phyloP scores from a whole-genome alignment of 2,329 filamentous ascomycete species.

The Colletotrichum chlorophyti region DNA sequence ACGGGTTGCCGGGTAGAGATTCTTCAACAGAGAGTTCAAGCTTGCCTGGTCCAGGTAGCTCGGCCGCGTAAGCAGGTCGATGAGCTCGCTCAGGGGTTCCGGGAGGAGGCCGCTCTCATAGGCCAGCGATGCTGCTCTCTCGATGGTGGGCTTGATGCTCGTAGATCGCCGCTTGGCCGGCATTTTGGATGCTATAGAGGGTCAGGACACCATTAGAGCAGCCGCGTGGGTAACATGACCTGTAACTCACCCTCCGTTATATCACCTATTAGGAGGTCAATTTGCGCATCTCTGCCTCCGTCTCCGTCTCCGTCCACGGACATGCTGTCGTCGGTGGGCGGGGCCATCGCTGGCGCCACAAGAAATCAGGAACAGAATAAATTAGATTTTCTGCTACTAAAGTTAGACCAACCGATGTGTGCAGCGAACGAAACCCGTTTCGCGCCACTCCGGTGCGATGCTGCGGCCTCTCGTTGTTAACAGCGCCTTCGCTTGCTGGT shows the following conservation, averaged over 20 bases:
- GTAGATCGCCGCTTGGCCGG: constrained; percentile 71
- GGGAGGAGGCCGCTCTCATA: constrained; percentile 73
- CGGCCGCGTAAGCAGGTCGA: constrained; percentile 71
- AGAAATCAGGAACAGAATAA: too few relatives aligned
- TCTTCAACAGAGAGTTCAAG: constrained; percentile 71
- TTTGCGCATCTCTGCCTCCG: too few relatives aligned
- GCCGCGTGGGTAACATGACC: too few relatives aligned
- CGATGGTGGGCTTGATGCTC: constrained; percentile 68
- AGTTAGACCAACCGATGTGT: too few relatives aligned
- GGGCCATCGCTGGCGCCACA: constrained; percentile 1
- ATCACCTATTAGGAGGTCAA: constrained; percentile 44
- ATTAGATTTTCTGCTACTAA: neutral
- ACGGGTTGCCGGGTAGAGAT: constrained; percentile 74
- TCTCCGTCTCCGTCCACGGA: constrained; percentile 38
- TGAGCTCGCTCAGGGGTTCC: constrained; percentile 64
- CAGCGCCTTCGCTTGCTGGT: too few relatives aligned
- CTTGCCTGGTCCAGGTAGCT: constrained; percentile 80
- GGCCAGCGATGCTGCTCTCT: constrained; percentile 66
- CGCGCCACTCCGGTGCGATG: neutral
- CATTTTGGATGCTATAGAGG: constrained; percentile 59
- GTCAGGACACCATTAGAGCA: too few relatives aligned
- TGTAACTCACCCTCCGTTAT: constrained; percentile 37
- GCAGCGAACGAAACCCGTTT: neutral
- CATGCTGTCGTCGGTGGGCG: constrained; percentile 14
- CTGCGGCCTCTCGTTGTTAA: too few relatives aligned